Conservation (phyloP, 1,284 basidiomycete genomes). For the Neonothopanus nambi region DNA sequence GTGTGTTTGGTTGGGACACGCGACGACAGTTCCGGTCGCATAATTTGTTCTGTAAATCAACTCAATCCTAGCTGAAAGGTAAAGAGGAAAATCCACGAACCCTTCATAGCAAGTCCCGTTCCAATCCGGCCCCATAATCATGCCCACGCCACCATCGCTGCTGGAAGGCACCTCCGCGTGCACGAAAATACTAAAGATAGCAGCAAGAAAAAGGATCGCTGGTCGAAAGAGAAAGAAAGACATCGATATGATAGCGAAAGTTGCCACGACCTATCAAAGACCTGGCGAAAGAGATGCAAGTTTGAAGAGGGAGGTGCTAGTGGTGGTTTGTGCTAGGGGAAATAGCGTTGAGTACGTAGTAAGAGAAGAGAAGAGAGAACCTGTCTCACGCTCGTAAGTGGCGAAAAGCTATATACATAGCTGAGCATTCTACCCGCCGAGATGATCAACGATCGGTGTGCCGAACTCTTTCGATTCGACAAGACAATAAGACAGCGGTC, state of each 20-base stretch:
- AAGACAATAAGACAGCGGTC: too few relatives aligned
- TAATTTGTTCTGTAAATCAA: background rate
- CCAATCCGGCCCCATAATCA: slow-evolving; percentile 6
- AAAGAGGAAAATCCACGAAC: background rate
- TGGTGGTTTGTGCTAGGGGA: background rate
- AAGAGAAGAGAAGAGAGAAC: background rate
- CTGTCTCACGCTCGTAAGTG: background rate
- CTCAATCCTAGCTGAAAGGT: background rate
- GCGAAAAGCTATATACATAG: too few relatives aligned
- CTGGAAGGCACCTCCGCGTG: slow-evolving; percentile 3
- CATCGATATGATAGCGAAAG: background rate
- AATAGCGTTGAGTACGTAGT: background rate
- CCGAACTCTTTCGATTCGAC: too few relatives aligned
- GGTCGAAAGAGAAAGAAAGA: slow-evolving; percentile 7
- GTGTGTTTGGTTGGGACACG: slow-evolving; percentile 5
- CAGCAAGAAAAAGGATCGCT: slow-evolving; percentile 7
- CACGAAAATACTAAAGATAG: background rate
- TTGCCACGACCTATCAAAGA: too few relatives aligned
- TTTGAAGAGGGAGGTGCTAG: background rate
- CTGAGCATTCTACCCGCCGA: too few relatives aligned
- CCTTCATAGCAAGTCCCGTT: slow-evolving; percentile 10
- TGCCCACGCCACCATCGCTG: background rate
- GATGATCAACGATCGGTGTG: too few relatives aligned
- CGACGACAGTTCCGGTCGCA: background rate
- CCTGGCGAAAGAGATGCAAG: too few relatives aligned